A percentile compares a stretch with the other conserved stretches of the same genome.
Evolutionary conservation across 345 rosid species (phyloP).

Genomic region (Sisymbrium irio): DNA sequence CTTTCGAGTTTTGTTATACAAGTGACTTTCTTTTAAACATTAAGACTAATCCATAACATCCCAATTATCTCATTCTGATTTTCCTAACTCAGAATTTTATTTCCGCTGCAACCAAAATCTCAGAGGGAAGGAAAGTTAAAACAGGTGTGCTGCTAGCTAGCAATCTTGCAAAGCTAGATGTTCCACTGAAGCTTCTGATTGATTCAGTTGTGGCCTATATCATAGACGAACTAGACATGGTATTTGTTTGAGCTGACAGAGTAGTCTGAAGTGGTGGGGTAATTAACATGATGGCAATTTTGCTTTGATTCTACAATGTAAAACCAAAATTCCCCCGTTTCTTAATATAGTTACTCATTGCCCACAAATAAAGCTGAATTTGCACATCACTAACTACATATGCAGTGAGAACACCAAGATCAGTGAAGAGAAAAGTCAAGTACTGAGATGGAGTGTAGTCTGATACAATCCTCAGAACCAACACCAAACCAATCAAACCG

Average conservation of each 20-base stretch:
- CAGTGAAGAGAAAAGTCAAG: slow-evolving; percentile 86
- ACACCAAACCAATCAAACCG: too few relatives aligned
- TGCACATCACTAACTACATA: slow-evolving; percentile 92
- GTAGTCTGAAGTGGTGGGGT: slow-evolving; percentile 98
- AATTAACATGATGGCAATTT: slow-evolving; percentile 98
- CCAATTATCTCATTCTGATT: not conserved
- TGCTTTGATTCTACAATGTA: too few relatives aligned
- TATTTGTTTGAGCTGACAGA: slow-evolving; percentile 88
- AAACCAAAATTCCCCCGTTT: too few relatives aligned
- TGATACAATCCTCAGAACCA: too few relatives aligned
- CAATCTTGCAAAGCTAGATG: slow-evolving; percentile 85
- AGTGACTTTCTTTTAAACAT: slow-evolving; percentile 40
- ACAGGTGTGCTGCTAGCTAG: slow-evolving; percentile 76
- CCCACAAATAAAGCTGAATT: slow-evolving; percentile 77
- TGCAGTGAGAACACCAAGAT: slow-evolving; percentile 89
- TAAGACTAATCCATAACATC: slow-evolving; percentile 4
- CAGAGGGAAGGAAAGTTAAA: slow-evolving; percentile 95
- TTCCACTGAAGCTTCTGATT: slow-evolving; percentile 86
- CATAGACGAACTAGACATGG: slow-evolving; percentile 99
- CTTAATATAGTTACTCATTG: too few relatives aligned
- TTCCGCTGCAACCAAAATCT: not conserved
- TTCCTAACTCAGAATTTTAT: not conserved
- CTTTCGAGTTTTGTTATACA: slow-evolving; percentile 88
- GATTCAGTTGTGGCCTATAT: slow-evolving; percentile 88
- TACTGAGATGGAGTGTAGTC: slow-evolving; percentile 92